These are phyloP conservation scores for Sphagnum tenellum DNA, from an alignment of 225 moss, liverwort and hornwort genomes.

Conservation along the genomic window DNA sequence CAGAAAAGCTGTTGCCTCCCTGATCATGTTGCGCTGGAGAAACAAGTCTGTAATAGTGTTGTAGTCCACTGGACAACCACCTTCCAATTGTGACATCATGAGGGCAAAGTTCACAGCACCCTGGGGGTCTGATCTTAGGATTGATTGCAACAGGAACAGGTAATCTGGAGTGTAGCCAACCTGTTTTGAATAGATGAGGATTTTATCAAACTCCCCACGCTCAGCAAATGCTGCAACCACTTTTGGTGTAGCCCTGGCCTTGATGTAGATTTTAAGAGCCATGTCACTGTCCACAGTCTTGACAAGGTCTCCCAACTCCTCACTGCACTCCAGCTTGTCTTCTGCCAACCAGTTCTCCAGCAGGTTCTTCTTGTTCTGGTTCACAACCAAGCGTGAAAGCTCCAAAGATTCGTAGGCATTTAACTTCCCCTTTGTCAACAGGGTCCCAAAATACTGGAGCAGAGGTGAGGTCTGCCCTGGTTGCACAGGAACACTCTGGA, in stretches of 20 bases:
- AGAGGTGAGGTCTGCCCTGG: conserved; percentile 94
- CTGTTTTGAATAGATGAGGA: conserved; percentile 99
- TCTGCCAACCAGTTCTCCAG: conserved; percentile 99
- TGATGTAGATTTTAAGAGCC: conserved; percentile 94
- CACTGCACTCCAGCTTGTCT: conserved; percentile 98
- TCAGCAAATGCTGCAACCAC: conserved; percentile 98
- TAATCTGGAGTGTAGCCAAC: conserved; percentile 98
- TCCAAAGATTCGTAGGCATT: conserved; percentile 87
- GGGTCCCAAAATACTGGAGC: conserved; percentile 89
- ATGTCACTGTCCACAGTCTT: conserved; percentile 99
- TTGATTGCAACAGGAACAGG: conserved; percentile 86
- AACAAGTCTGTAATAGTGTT: conserved; percentile 93
- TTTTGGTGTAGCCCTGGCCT: conserved; percentile 96
- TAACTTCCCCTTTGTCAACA: conserved; percentile 88
- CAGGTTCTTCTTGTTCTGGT: conserved; percentile 94
- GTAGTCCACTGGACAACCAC: conserved; percentile 91
- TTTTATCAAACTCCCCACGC: conserved; percentile 95
- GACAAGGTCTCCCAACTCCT: conserved; percentile 96
- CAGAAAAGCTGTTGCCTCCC: conserved; percentile 95
- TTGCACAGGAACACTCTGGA: conserved; percentile 98
- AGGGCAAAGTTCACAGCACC: conserved; percentile 98
- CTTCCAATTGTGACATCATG: conserved; percentile 98
- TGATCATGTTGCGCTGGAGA: conserved; percentile 97
- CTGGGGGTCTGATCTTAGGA: conserved; percentile 89
- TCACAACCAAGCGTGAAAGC: conserved; percentile 91